Evolutionary conservation across 2,329 filamentous ascomycete genomes (phyloP), one percentile per base, ranked within the genome.

Genomic region (Stachybotrys echinatus): DNA sequence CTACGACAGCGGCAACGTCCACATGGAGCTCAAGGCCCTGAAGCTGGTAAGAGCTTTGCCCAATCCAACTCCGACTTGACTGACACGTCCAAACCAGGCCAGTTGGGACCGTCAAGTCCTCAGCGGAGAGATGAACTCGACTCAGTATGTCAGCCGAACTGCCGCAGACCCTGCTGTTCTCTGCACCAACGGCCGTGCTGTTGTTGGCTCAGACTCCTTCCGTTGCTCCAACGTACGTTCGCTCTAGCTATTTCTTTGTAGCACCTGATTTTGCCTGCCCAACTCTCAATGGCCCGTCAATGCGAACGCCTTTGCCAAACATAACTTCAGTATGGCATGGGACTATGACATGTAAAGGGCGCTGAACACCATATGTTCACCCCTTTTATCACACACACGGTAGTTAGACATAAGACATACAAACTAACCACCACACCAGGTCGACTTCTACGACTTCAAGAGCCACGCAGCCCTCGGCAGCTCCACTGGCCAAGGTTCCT

Each of bases 381-480:
- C n/a, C n/a, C n/a, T n/a, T n/a, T n/a, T n/a, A n/a, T n/a, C n/a
- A n/a, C n/a, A n/a, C n/a, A n/a, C n/a, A n/a, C n/a, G n/a, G n/a
- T n/a, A n/a, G 27, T 14, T 14, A 5, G 14, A 3, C 14, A 3
- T 5, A 5, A 3, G 27, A 14, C 10, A 34, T 14, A 34, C 3
- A 8, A 5, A n/a, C 14, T 27, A 23, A 34, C 5, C n/a, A 34
- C 34, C 10, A 7, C 14, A 5, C 12, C 43, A 58, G 55, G 51
- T 56, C 50, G 77, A 81, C 55, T 67, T 80, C 17, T 74, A 78
- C 56, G 73, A 79, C 61, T 81, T 82, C 63, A 65, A 75, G 45
- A 73, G 69, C 48, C 79, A 82, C 57, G 68, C 71, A 10, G 70
- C 73, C 45, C 69, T 81, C 2, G 79, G 77, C 12, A 46, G 44